phyloP scores from a whole-genome alignment of 768 basidiomycete species.

The Amanita jacksonii region DNA sequence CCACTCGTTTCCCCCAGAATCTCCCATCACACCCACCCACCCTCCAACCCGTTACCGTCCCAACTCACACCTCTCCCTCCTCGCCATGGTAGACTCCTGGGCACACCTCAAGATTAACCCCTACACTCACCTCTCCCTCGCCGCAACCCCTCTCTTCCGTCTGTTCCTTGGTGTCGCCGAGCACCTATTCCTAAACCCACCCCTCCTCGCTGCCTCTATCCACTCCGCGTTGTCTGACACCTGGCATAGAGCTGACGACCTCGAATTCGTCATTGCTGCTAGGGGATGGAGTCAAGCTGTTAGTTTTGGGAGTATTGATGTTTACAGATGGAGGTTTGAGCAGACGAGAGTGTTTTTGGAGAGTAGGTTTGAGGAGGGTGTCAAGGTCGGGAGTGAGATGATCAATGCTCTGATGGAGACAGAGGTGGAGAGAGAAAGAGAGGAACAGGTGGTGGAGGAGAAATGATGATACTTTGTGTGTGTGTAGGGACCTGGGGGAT shows the following conservation, averaged over 20 bases:
- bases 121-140: slow-evolving; percentile 83
- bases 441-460: background rate
- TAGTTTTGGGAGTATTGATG: slow-evolving; percentile 82
- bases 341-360: slow-evolving; percentile 79
- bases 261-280: slow-evolving; percentile 90
- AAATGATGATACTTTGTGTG: background rate
- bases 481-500: no score
- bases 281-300: slow-evolving; percentile 96
- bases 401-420: slow-evolving; percentile 77
- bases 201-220: slow-evolving; percentile 59
- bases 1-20: slow-evolving; percentile 2
- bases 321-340: slow-evolving; percentile 75
- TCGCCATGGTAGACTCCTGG: slow-evolving; percentile 99
- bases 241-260: slow-evolving; percentile 79
- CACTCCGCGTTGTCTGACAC: slow-evolving; percentile 66
- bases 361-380: slow-evolving; percentile 79
- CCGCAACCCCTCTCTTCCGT: slow-evolving; percentile 93
- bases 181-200: slow-evolving; percentile 73
- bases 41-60: slow-evolving; percentile 32
- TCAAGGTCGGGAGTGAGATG: slow-evolving; percentile 77
- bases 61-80: slow-evolving; percentile 88
- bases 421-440: slow-evolving; percentile 30
- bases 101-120: slow-evolving; percentile 79
- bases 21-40: slow-evolving; percentile 25
- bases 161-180: slow-evolving; percentile 97